Evolutionary conservation across 164 flowering plant species (phyloP).

Genomic region (Berberis vulgaris): DNA sequence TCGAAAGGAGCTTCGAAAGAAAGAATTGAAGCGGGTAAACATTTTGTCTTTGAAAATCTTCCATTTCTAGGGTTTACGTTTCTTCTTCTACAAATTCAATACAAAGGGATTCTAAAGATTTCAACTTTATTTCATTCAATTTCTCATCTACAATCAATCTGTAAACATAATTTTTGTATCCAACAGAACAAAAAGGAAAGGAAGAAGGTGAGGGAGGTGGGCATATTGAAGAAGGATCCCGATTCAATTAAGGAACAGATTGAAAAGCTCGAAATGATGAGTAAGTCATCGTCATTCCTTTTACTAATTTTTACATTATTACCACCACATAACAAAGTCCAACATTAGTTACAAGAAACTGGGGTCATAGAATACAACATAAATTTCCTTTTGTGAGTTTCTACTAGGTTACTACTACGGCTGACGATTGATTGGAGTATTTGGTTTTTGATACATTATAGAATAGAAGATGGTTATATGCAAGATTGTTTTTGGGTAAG

Average conservation of each 20-base stretch:
- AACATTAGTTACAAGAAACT: too few species aligned
- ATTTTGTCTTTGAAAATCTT: background rate
- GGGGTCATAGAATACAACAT: too few species aligned
- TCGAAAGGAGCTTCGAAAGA: slow-evolving; percentile 91
- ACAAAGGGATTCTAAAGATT: background rate
- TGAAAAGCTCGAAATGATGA: slow-evolving; percentile 84
- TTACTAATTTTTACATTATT: background rate
- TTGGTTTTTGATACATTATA: too few species aligned
- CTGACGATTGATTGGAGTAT: too few species aligned
- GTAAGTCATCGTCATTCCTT: slow-evolving; percentile 38
- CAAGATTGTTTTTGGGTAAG: too few species aligned
- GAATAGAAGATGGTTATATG: too few species aligned
- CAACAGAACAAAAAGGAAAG: slow-evolving; percentile 93
- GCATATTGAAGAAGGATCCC: slow-evolving; percentile 96
- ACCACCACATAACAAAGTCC: background rate
- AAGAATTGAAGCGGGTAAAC: slow-evolving; percentile 80
- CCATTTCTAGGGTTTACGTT: slow-evolving; percentile 14
- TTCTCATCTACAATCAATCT: too few species aligned
- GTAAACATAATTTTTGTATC: background rate
- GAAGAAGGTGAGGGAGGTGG: slow-evolving; percentile 97
- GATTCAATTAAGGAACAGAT: slow-evolving; percentile 85
- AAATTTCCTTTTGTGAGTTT: too few species aligned
- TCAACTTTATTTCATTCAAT: too few species aligned
- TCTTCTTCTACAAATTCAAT: background rate
- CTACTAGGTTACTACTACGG: too few species aligned